These are phyloP conservation scores for Lippia alba DNA, from an alignment of 305 asterid species.

Conservation along the genomic window DNA sequence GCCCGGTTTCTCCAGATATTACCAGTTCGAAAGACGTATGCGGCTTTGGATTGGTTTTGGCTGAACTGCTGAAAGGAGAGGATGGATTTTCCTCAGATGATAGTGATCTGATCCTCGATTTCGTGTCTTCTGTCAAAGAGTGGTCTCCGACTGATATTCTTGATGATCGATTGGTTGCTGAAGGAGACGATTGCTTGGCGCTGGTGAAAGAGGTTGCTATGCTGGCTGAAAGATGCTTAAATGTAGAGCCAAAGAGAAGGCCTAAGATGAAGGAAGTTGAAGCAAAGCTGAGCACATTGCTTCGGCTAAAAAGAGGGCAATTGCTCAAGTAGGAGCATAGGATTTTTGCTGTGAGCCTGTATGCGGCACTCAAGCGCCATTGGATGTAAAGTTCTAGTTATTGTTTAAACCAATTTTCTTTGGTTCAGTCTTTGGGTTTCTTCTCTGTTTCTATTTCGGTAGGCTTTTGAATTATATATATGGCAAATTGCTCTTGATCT, in stretches of 20 bases:
- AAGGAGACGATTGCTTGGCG: neutral
- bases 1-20: neutral
- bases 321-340: too few species aligned
- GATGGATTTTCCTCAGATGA: neutral
- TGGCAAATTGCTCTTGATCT: too few species aligned
- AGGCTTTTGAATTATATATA: too few species aligned
- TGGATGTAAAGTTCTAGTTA: too few species aligned
- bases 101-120: neutral
- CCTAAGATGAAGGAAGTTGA: constrained; percentile 39
- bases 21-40: neutral
- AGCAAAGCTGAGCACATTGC: constrained; percentile 13
- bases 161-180: neutral
- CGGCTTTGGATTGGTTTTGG: constrained; percentile 5
- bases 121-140: neutral
- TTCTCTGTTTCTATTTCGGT: too few species aligned
- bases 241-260: constrained; percentile 21
- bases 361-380: too few species aligned
- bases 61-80: constrained; percentile 30
- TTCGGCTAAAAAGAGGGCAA: neutral
- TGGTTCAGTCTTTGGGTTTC: too few species aligned
- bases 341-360: too few species aligned
- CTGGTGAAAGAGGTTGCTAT: constrained; percentile 26
- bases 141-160: neutral
- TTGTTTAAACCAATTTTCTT: too few species aligned
- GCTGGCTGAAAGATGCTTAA: constrained; percentile 33